Evolutionary conservation across 129 eudicot genomes (phyloP), one percentile per base, ranked within the genome.

Genomic region (Logfia minima): DNA sequence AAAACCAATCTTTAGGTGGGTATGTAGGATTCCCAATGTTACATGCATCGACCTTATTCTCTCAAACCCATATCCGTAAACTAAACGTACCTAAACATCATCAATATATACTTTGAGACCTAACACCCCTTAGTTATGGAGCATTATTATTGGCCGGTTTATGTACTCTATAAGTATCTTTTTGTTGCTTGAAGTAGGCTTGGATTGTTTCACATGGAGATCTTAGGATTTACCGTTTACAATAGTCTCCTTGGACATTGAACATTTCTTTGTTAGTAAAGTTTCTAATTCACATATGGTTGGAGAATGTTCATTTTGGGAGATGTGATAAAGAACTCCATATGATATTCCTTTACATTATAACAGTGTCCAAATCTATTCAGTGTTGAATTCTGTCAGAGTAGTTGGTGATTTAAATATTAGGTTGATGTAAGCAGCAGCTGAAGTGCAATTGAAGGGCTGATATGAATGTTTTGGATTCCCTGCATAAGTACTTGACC

Each of bases 391-490:
- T 53, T 73, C 8, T 58, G 51, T 23, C 34, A 32, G 34, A 11
- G 67, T 72, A 21, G 64, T 70, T 70, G 75, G 62, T 70, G 51
- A 45, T 70, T 41, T 7, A 48, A 70, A 41, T 41, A 65, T 65
- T 29, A 4, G 21, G 19, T 17, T 65, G 37, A 69, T 69, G 34
- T 45, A 70, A 29, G 56, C 23, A 6, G 14, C 75, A 16, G 16
- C 53, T 18, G 34, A 39, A 21, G 71, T 41, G 59, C 35, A 45
- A 45, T 45, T 11, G 18, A 45, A 11, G 18, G 53, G 53, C 18
- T 45, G 53, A 14, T 10, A 13, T 13, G 53, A 45, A 13, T 10
- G 18, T 45, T 45, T 11, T 45, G 53, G 18, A 45, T 45, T 45
- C 53, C 53, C 5, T 45, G 53, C 53, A 45, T 45, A 45, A 45